Conservation (phyloP, 257 asterid species). For the Ballota nigra region DNA sequence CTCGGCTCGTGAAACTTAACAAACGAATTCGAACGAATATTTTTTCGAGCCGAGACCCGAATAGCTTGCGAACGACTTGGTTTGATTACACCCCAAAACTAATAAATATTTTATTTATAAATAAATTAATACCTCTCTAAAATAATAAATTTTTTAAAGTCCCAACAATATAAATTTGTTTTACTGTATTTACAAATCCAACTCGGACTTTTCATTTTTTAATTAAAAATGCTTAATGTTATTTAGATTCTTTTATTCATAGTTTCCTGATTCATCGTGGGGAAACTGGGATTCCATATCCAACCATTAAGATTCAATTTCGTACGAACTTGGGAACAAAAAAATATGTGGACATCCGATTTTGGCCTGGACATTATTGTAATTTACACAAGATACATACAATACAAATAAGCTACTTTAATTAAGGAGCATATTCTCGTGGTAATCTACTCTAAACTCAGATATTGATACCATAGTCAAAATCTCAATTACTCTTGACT, state of each 20-base stretch:
- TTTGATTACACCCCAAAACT: no score
- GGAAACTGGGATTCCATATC: not conserved
- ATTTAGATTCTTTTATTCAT: not conserved
- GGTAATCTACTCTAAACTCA: not conserved
- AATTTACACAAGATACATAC: not conserved
- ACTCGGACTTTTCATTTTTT: no score
- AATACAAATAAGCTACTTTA: not conserved
- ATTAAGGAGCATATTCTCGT: not conserved
- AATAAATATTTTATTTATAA: no score
- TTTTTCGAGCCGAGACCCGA: no score
- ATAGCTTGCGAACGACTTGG: no score
- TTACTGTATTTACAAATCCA: no score
- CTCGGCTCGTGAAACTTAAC: no score
- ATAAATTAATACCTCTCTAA: no score
- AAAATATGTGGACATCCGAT: not conserved
- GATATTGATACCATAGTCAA: not conserved
- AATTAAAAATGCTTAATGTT: no score
- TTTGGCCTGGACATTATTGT: not conserved
- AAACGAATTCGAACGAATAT: no score
- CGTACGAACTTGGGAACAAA: not conserved
- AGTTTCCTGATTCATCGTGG: not conserved
- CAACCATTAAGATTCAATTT: not conserved
- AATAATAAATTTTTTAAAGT: no score
- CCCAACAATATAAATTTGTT: no score
- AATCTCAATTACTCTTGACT: constrained; percentile 32